A percentile compares a stretch with the other conserved stretches of the same genome.
phyloP scores from a whole-genome alignment of 1,139 yeast species.

The Diutina neorugosa region DNA sequence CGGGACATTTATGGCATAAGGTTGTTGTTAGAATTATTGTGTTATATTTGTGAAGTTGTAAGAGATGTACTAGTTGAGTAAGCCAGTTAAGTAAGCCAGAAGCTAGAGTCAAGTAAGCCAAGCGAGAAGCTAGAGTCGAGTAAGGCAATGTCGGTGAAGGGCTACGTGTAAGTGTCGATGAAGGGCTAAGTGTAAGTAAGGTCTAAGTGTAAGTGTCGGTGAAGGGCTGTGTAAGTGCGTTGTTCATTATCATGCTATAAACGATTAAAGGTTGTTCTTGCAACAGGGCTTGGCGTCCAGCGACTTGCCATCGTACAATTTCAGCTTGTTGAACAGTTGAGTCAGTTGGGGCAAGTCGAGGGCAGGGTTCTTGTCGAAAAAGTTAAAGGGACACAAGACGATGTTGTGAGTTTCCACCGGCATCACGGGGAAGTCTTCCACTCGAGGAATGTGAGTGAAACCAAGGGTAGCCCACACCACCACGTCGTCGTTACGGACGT shows the following conservation, averaged over 20 bases:
- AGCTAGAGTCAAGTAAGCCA: too few relatives aligned
- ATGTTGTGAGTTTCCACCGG: constrained; percentile 70
- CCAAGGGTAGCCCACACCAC: constrained; percentile 87
- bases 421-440: constrained; percentile 92
- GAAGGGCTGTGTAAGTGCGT: too few relatives aligned
- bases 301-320: constrained; percentile 7
- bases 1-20: too few relatives aligned
- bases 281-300: constrained; percentile 22
- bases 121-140: too few relatives aligned
- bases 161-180: too few relatives aligned
- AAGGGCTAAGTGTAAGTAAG: too few relatives aligned
- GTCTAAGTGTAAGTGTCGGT: too few relatives aligned
- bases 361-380: constrained; percentile 76
- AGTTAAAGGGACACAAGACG: constrained; percentile 60
- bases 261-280: constrained; percentile 21
- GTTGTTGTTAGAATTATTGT: too few relatives aligned
- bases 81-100: too few relatives aligned
- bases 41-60: too few relatives aligned
- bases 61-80: too few relatives aligned
- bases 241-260: background rate
- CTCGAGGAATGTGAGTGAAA: constrained; percentile 77
- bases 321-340: constrained; percentile 52
- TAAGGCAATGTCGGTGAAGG: too few relatives aligned
- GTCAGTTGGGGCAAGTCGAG: constrained; percentile 69
- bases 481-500: constrained; percentile 67